phyloP scores from a whole-genome alignment of 768 basidiomycete species.

The Amanita pseudoporphyria region DNA sequence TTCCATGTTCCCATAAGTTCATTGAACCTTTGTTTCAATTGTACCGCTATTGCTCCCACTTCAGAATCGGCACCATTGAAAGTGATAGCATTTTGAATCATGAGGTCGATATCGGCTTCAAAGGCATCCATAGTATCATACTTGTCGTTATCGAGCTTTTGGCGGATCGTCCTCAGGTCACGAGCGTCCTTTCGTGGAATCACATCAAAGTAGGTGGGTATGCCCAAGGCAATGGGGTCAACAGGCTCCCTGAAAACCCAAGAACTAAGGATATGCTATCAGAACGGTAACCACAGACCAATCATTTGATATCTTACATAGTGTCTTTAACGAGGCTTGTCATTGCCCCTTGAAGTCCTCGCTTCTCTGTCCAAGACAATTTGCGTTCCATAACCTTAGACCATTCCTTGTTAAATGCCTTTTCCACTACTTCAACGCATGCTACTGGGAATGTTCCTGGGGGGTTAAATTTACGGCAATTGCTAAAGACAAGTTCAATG shows the following conservation, averaged over 20 bases:
- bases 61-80: constrained; percentile 84
- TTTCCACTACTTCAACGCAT: constrained; percentile 69
- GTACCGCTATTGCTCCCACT: constrained; percentile 55
- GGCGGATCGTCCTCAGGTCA: constrained; percentile 74
- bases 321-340: constrained; percentile 60
- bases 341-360: constrained; percentile 62
- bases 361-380: constrained; percentile 72
- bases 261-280: constrained; percentile 33
- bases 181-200: constrained; percentile 82
- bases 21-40: constrained; percentile 39
- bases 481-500: constrained; percentile 73
- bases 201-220: constrained; percentile 83
- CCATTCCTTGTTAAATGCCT: constrained; percentile 81
- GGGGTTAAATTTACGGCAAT: constrained; percentile 92
- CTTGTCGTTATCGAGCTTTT: constrained; percentile 73
- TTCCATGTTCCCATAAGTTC: constrained; percentile 42
- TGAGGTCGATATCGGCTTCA: constrained; percentile 78
- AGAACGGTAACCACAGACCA: background rate
- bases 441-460: constrained; percentile 63
- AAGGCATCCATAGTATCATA: constrained; percentile 73
- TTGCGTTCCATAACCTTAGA: constrained; percentile 61
- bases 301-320: constrained; percentile 31
- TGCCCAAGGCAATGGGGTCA: constrained; percentile 74
- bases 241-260: constrained; percentile 80
- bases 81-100: constrained; percentile 79